Base-by-base conservation (phyloP, 495 filamentous ascomycete genomes). In the Penicillium macrosclerotiorum region DNA sequence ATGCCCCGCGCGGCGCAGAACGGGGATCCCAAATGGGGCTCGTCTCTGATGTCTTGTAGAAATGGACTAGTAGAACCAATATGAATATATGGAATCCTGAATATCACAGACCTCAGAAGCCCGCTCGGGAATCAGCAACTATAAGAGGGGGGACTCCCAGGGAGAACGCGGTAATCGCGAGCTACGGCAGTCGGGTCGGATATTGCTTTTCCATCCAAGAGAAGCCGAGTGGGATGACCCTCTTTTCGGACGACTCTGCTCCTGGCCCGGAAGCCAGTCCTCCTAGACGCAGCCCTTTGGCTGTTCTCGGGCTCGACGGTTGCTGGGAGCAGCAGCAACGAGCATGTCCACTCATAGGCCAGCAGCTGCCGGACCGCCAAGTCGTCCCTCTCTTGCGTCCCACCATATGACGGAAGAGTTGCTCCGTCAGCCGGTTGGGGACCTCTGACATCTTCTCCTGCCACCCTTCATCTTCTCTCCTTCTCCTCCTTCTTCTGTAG, bases 341-440 rank as follows among this genome's bases (percentile, higher is more conserved):
- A 34, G 31, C 31, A n/a, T n/a, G n/a, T n/a, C n/a, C n/a, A n/a
- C n/a, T n/a, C n/a, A n/a, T n/a, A n/a, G n/a, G n/a, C n/a, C n/a
- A n/a, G n/a, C n/a, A n/a, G n/a, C n/a, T n/a, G n/a, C n/a, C n/a
- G n/a, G n/a, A n/a, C n/a, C n/a, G n/a, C n/a, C n/a, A n/a, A n/a
- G n/a, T n/a, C n/a, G n/a, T n/a, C n/a, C n/a, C n/a, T n/a, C n/a
- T n/a, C n/a, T n/a, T n/a, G 29, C 33, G 63, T 68, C 65, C 67
- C 63, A 67, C 68, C 60, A 62, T 35, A 63, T 72, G 69, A 72
- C 69, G 69, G 68, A 72, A 66, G 57, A 54, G 29, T 62, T 65
- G 67, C 67, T 72, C 69, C 69, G 69, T 72, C 61, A 71, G 59
- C 67, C 57, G 59, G 43, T 50, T 43, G 37, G 46, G 35, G n/a